These are phyloP conservation scores for Puccinia novopanici DNA, from an alignment of 1,284 basidiomycete species.

Conservation along the genomic window DNA sequence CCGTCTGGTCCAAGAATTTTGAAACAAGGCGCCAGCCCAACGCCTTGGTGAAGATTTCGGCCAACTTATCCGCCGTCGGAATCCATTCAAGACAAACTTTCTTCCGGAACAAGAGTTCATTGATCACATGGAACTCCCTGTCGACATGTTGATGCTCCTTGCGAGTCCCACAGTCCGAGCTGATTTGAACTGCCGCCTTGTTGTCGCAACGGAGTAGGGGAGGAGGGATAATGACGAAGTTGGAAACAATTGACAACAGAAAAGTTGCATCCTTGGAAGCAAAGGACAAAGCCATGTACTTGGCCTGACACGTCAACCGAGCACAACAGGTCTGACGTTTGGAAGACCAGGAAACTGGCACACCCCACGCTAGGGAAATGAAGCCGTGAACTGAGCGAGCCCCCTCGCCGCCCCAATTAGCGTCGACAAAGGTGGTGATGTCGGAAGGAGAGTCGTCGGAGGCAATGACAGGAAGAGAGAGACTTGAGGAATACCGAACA, in stretches of 20 bases:
- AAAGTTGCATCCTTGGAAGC: neutral
- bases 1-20: neutral
- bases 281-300: conserved; percentile 26
- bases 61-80: neutral
- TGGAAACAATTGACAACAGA: neutral
- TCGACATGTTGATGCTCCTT: conserved; percentile 17
- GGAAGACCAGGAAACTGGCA: neutral
- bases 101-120: neutral
- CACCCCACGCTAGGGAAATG: neutral
- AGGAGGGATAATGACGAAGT: neutral
- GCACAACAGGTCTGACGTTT: conserved; percentile 21
- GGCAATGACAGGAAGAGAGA: neutral
- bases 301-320: conserved; percentile 9
- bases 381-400: no score
- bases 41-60: conserved; percentile 22
- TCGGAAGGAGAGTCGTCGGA: neutral
- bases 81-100: conserved; percentile 4
- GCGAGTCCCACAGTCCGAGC: neutral
- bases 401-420: conserved; percentile 34
- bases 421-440: neutral
- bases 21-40: neutral
- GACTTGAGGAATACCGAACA: neutral
- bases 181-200: neutral
- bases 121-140: conserved; percentile 9
- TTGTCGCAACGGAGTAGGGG: neutral